A percentile compares a stretch with the other conserved stretches of the same genome.
phyloP scores from a whole-genome alignment of 2,329 filamentous ascomycete genomes.

The Aspergillus nomiae region DNA sequence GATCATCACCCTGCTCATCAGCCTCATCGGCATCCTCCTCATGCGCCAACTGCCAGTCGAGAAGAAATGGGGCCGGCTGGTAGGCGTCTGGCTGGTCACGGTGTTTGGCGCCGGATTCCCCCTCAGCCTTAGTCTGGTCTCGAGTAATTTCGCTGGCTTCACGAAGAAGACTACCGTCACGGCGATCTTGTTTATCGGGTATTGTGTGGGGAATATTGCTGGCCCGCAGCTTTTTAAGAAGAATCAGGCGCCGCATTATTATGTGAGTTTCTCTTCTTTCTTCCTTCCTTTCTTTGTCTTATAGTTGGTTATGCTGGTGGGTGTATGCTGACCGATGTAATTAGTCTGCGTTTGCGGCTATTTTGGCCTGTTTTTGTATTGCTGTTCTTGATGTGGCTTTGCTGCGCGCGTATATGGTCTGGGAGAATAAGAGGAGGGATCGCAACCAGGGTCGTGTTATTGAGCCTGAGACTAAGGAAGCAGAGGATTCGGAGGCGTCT shows the following conservation, averaged over 20 bases:
- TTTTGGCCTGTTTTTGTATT: constrained; percentile 9
- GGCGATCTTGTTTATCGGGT: constrained; percentile 51
- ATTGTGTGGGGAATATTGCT: constrained; percentile 32
- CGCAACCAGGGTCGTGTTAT: constrained; percentile 9
- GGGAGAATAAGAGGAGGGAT: constrained; percentile 11
- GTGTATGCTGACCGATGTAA: neutral
- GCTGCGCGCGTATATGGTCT: constrained; percentile 1
- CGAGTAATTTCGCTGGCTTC: constrained; percentile 33
- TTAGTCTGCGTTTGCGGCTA: constrained; percentile 9
- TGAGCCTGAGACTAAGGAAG: constrained; percentile 8
- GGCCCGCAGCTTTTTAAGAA: constrained; percentile 23
- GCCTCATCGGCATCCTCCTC: constrained; percentile 26
- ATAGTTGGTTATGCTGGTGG: too few relatives aligned
- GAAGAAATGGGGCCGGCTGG: constrained; percentile 26
- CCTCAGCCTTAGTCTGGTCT: constrained; percentile 30
- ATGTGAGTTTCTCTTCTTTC: constrained; percentile 4
- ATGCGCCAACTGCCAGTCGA: constrained; percentile 24
- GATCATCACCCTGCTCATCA: constrained; percentile 4
- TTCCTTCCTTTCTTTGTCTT: neutral
- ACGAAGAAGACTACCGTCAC: constrained; percentile 33
- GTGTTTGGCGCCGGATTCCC: constrained; percentile 34
- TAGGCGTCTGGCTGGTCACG: constrained; percentile 28
- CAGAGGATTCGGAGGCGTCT: neutral
- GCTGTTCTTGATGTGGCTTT: constrained; percentile 2
- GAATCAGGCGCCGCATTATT: constrained; percentile 8